A percentile compares a stretch with the other conserved stretches of the same genome.
Conservation (phyloP, 495 filamentous ascomycete species). For the Lasiosphaeria ovina region DNA sequence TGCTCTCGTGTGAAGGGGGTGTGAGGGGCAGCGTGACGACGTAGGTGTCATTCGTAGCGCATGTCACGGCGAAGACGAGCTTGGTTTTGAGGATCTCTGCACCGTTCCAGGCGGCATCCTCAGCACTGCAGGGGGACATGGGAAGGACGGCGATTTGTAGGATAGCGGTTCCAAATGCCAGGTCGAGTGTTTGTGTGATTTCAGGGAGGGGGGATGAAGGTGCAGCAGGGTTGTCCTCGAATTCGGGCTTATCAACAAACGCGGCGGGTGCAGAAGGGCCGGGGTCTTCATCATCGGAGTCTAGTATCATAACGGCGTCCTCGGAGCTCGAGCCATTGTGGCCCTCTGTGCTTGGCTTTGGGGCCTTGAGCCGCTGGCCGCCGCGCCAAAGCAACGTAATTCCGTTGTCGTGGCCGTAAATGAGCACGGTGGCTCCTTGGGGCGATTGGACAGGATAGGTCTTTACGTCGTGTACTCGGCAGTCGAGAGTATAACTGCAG, state of each 20-base stretch:
- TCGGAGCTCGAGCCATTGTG: conserved; percentile 41
- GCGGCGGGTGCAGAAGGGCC: conserved; percentile 10
- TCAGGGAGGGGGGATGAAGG: conserved; percentile 43
- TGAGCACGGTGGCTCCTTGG: conserved; percentile 79
- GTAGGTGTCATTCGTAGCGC: conserved; percentile 64
- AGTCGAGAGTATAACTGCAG: conserved; percentile 68
- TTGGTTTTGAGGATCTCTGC: conserved; percentile 59
- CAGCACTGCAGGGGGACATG: conserved; percentile 41
- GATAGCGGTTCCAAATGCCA: conserved; percentile 62
- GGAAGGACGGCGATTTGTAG: conserved; percentile 59
- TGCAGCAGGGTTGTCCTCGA: conserved; percentile 45
- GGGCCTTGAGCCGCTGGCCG: conserved; percentile 60
- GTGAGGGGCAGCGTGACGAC: conserved; percentile 70
- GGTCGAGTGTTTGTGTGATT: conserved; percentile 65
- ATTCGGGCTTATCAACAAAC: conserved; percentile 48
- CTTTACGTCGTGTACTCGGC: conserved; percentile 69
- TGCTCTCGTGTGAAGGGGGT: conserved; percentile 65
- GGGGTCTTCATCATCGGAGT: conserved; percentile 71
- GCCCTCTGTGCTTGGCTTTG: conserved; percentile 37
- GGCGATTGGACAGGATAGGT: conserved; percentile 73
- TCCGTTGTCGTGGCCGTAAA: conserved; percentile 81
- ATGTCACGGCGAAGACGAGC: conserved; percentile 69
- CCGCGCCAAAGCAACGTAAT: conserved; percentile 79
- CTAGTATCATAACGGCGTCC: conserved; percentile 72
- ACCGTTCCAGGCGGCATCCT: conserved; percentile 54